phyloP scores from a whole-genome alignment of 1,284 basidiomycete species.

The Apiotrichum brassicae region DNA sequence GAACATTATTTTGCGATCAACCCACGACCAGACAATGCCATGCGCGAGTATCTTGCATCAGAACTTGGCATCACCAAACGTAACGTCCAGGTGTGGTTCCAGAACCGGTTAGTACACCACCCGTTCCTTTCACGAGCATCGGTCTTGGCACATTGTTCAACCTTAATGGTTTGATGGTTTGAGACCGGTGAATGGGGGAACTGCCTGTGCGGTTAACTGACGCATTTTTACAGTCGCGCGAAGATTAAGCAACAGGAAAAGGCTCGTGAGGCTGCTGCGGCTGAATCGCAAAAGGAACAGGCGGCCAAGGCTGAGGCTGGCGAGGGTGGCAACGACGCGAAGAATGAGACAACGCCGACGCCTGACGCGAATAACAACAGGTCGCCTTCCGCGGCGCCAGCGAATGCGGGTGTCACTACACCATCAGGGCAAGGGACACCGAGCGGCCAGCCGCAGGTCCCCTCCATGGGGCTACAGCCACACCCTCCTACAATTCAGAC shows the following conservation, averaged over 20 bases:
- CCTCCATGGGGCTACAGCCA: not conserved
- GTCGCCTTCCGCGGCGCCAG: not conserved
- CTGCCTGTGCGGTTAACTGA: too few species aligned
- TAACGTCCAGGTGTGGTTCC: conserved; percentile 93
- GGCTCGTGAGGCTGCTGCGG: conserved; percentile 30
- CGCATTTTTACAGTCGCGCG: conserved; percentile 55
- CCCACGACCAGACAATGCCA: conserved; percentile 77
- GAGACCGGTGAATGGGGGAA: too few species aligned
- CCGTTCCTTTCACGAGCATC: too few species aligned
- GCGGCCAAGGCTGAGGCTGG: not conserved
- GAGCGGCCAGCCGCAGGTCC: not conserved
- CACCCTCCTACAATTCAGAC: not conserved
- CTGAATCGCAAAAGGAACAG: conserved; percentile 15
- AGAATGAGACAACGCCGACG: not conserved
- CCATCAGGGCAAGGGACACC: not conserved
- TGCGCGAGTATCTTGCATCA: conserved; percentile 69
- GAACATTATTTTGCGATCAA: conserved; percentile 77
- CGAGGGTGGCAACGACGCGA: not conserved
- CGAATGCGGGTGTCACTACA: not conserved
- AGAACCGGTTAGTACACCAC: conserved; percentile 69
- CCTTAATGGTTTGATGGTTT: too few species aligned
- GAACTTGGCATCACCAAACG: conserved; percentile 85
- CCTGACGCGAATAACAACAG: not conserved
- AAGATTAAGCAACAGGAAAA: conserved; percentile 63
- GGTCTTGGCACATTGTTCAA: too few species aligned